phyloP scores from a whole-genome alignment of 2,329 filamentous ascomycete species.

The Curvularia verruculosa region DNA sequence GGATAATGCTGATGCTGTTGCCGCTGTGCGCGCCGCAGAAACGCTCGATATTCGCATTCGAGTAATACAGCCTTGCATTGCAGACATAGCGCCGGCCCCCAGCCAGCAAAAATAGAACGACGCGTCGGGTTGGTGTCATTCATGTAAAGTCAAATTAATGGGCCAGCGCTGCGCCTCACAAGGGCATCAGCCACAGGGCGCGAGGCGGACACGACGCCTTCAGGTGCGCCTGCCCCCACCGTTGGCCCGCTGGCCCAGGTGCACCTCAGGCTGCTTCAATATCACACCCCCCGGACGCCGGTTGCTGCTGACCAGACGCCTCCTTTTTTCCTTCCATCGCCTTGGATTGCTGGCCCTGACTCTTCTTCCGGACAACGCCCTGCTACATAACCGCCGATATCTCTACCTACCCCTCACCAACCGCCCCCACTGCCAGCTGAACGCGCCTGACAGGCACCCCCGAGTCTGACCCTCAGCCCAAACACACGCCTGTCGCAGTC shows the following conservation, averaged over 20 bases:
- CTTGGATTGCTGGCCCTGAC: constrained; percentile 15
- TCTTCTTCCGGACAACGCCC: constrained; percentile 22
- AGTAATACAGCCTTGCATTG: constrained; percentile 18
- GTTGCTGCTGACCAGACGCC: constrained; percentile 23
- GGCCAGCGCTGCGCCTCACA: constrained; percentile 25
- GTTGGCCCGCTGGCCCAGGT: constrained; percentile 21
- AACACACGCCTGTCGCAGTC: constrained; percentile 35
- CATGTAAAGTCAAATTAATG: no score
- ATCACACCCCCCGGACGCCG: constrained; percentile 27
- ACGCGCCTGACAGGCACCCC: constrained; percentile 40
- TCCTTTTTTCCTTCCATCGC: constrained; percentile 20
- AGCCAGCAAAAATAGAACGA: not conserved
- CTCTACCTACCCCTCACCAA: constrained; percentile 42
- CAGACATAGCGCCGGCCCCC: constrained; percentile 8
- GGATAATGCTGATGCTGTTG: not conserved
- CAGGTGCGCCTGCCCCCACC: constrained; percentile 33
- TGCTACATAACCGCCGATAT: constrained; percentile 23
- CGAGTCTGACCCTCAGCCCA: constrained; percentile 39
- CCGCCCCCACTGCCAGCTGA: constrained; percentile 35
- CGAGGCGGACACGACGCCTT: constrained; percentile 33
- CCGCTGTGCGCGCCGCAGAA: not conserved
- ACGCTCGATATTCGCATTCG: not conserved
- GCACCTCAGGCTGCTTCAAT: constrained; percentile 26
- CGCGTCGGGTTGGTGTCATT: no score
- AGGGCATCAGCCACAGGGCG: constrained; percentile 23